Base-by-base conservation (phyloP, 2,329 filamentous ascomycete genomes). In the Fusarium ambrosium region DNA sequence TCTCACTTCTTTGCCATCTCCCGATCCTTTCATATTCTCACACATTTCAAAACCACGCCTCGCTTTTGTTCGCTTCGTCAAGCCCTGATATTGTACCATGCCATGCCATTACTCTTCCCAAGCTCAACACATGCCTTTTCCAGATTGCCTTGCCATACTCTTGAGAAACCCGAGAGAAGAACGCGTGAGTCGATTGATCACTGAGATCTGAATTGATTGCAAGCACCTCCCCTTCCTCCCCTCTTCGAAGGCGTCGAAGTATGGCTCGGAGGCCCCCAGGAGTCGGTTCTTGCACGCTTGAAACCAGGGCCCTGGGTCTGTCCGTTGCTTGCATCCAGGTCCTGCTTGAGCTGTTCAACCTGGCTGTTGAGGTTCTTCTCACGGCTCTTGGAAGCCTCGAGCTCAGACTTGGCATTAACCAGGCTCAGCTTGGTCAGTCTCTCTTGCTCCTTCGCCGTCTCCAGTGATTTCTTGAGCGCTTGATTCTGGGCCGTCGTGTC, bases 361-460 rank as follows among this genome's bases (percentile, higher is more conserved):
- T 59, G n/a, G 9, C 3, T 11, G 10, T 55, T 29, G n/a, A 72
- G 66, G 11, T 27, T 8, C 5, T 32, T 34, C 20, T 32, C 56
- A 9, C 27, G 39, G 16, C 24, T 45, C 32, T 34, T 36, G 18
- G 64, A 64, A 27, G n/a, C 5, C 10, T 45, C 34, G 14, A 69
- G 36, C 11, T 68, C 55, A 18, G 27, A 32, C 60, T 66, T 53
- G 8, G 41, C 16, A 9, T 27, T 37, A 3, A 9, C 11, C 11
- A 70, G 4, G 20, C 6, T 61, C 51, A 16, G 4, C 60, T 61
- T 56, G 7, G 72, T 32, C 11, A 59, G 18, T 4, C 53, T 32
- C 24, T 70, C 71, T 4, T 56, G 66, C n/a, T 64, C 53, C 11
- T 41, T 53, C 10, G 18, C 18, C 18, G 27, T 10, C 9, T 53